Evolutionary conservation across 495 filamentous ascomycete genomes (phyloP).

Genomic region (Aspergillus heteromorphus): DNA sequence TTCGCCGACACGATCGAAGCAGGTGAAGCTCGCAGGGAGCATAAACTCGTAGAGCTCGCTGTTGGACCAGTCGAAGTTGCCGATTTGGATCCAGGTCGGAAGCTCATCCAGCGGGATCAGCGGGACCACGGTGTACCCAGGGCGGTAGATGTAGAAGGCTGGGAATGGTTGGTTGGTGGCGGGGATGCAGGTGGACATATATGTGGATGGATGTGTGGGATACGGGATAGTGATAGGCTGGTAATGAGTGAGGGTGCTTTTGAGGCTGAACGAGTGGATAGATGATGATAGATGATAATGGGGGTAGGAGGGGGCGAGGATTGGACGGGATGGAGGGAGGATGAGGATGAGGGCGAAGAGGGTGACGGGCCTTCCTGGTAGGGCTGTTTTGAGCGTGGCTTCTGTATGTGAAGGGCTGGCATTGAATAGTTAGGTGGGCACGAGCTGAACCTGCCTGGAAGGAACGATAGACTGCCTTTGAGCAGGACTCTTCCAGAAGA

Average conservation of each 20-base stretch:
- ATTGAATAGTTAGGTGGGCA: no score
- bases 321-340: no score
- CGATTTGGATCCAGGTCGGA: slow-evolving; percentile 31
- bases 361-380: no score
- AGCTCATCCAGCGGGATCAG: slow-evolving; percentile 36
- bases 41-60: slow-evolving; percentile 11
- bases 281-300: not conserved
- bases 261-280: not conserved
- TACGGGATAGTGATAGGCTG: slow-evolving; percentile 1
- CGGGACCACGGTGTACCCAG: slow-evolving; percentile 20
- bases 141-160: slow-evolving; percentile 32
- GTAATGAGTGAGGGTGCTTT: slow-evolving; percentile 10
- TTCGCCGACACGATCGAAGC: slow-evolving; percentile 28
- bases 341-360: not conserved
- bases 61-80: slow-evolving; percentile 19
- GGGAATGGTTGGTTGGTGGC: slow-evolving; percentile 23
- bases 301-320: not conserved
- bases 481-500: no score
- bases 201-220: no score
- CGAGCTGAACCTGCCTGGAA: no score
- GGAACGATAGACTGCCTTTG: no score
- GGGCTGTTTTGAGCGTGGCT: no score
- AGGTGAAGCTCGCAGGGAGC: slow-evolving; percentile 19
- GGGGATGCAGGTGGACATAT: not conserved
- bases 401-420: no score